These are phyloP conservation scores for Phyllostachys edulis DNA, from an alignment of 176 grass and related monocot genomes.

Conservation along the genomic window DNA sequence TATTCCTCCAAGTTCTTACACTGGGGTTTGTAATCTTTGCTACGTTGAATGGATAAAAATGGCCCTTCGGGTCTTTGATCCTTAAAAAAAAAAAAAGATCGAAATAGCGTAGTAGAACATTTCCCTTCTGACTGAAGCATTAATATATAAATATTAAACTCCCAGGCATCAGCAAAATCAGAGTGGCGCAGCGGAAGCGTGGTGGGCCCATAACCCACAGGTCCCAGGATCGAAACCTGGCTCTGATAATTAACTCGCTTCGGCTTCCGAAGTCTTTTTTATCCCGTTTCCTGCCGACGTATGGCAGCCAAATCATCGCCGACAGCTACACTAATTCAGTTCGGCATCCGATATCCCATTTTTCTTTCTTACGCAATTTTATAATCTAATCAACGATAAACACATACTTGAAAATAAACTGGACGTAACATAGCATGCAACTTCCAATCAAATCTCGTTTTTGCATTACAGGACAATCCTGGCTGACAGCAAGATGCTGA, in stretches of 20 bases:
- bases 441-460: background rate
- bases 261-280: too few relatives aligned
- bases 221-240: conserved; percentile 88
- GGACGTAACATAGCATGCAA: background rate
- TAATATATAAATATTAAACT: too few relatives aligned
- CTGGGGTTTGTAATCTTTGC: too few relatives aligned
- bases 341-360: background rate
- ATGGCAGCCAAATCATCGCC: too few relatives aligned
- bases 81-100: too few relatives aligned
- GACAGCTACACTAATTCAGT: too few relatives aligned
- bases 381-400: background rate
- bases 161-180: background rate
- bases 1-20: too few relatives aligned
- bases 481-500: background rate
- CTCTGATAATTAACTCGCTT: conserved; percentile 42
- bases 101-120: too few relatives aligned
- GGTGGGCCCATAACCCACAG: conserved; percentile 98
- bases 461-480: background rate
- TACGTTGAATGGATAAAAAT: too few relatives aligned
- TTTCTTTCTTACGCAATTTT: background rate
- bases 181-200: conserved; percentile 95
- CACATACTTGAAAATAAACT: background rate
- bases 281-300: too few relatives aligned
- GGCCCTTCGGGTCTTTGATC: too few relatives aligned
- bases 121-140: too few relatives aligned